A percentile compares a stretch with the other conserved stretches of the same genome.
These are phyloP conservation scores for Xylaria sp. DNA, from an alignment of 2,329 filamentous ascomycete genomes.

Conservation along the genomic window DNA sequence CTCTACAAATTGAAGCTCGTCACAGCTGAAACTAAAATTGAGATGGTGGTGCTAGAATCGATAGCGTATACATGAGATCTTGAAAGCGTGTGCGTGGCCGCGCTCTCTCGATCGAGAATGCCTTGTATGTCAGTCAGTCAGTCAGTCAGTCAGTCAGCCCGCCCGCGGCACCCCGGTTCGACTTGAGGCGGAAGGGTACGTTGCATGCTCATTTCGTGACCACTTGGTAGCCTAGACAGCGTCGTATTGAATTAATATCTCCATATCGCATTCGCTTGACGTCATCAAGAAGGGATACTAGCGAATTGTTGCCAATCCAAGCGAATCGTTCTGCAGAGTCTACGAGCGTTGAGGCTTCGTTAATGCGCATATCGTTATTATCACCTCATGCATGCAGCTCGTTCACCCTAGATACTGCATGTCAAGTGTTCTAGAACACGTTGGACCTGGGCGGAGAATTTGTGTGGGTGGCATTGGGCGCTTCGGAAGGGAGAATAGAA, in stretches of 20 bases:
- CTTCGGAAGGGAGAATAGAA: not conserved
- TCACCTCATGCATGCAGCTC: not conserved
- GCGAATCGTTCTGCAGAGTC: not conserved
- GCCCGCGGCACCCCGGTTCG: not conserved
- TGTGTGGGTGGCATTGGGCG: not conserved
- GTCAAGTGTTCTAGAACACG: constrained; percentile 15
- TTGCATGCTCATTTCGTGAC: not conserved
- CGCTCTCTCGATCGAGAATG: not conserved
- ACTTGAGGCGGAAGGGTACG: not conserved
- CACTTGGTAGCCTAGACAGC: not conserved
- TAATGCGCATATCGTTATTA: not conserved
- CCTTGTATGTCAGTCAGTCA: not conserved
- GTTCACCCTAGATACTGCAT: not conserved
- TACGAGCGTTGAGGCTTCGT: not conserved
- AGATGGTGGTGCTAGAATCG: not conserved
- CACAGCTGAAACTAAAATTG: constrained; percentile 30
- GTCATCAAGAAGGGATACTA: not conserved
- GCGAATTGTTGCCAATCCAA: not conserved
- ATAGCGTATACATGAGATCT: no score
- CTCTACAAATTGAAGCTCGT: not conserved
- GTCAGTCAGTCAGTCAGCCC: not conserved
- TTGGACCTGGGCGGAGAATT: not conserved
- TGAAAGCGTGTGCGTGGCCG: not conserved
- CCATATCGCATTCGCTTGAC: not conserved
- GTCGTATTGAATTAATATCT: not conserved